phyloP scores from a whole-genome alignment of 2,329 filamentous ascomycete species.

The Calonectria pteridis region DNA sequence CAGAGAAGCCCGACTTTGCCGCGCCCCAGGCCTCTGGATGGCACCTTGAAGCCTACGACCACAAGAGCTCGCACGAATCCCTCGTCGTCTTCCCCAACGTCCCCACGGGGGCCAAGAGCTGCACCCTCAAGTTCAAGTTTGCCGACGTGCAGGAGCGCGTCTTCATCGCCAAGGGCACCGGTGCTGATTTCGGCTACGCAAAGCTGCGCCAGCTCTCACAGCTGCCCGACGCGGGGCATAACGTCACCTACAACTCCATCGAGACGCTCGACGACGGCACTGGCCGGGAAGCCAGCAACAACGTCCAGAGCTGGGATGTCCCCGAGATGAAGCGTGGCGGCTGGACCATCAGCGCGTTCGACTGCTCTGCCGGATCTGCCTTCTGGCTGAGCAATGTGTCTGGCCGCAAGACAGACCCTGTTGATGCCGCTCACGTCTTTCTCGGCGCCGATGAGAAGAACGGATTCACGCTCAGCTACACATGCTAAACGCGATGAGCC shows the following conservation, averaged over 20 bases:
- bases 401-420: not conserved
- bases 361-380: not conserved
- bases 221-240: not conserved
- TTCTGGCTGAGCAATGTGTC: slow-evolving; percentile 3
- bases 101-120: not conserved
- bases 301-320: slow-evolving; percentile 1
- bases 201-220: not conserved
- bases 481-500: not conserved
- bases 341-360: not conserved
- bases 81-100: not conserved
- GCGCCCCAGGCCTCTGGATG: not conserved
- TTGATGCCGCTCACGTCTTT: not conserved
- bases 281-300: not conserved
- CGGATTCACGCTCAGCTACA: not conserved
- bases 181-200: not conserved
- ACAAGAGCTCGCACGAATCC: not conserved
- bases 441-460: not conserved
- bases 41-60: not conserved
- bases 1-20: not conserved
- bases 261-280: not conserved
- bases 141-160: not conserved
- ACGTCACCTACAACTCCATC: not conserved
- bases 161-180: not conserved
- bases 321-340: not conserved
- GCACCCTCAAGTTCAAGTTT: not conserved